Percentiles rank a stretch among this genome's conserved stretches.
Conservation (phyloP, 2,329 filamentous ascomycete genomes). For the Calonectria fujianensis region DNA sequence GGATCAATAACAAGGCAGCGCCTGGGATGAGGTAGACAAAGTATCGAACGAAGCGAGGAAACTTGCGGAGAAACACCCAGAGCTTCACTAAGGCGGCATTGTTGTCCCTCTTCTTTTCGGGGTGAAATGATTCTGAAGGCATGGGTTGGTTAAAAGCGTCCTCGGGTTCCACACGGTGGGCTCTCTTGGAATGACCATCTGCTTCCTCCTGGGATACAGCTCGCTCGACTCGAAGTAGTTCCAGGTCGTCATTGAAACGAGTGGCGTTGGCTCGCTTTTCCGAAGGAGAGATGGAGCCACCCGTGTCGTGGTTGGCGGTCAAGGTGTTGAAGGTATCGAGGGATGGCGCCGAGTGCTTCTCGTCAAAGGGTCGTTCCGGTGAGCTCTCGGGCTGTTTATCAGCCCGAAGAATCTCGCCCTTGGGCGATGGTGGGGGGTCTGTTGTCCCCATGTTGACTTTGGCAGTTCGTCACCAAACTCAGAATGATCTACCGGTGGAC, state of each 20-base stretch:
- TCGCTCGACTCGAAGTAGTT: constrained; percentile 69
- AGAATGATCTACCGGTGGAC: constrained; percentile 5
- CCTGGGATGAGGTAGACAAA: constrained; percentile 69
- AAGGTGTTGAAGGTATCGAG: constrained; percentile 58
- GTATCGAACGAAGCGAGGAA: constrained; percentile 70
- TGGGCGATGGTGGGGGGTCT: constrained; percentile 43
- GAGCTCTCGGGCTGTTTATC: constrained; percentile 30
- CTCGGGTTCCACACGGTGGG: constrained; percentile 62
- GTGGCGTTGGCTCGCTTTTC: constrained; percentile 59
- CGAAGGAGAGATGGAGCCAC: constrained; percentile 53
- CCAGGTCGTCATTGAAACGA: constrained; percentile 69
- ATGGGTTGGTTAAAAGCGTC: constrained; percentile 67
- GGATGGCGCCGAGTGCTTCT: constrained; percentile 53
- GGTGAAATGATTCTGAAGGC: constrained; percentile 50
- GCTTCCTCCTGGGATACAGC: constrained; percentile 66
- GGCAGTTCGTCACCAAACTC: constrained; percentile 4
- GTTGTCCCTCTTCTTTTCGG: constrained; percentile 57
- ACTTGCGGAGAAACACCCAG: constrained; percentile 68
- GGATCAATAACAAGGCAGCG: constrained; percentile 66
- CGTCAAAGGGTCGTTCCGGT: constrained; percentile 43
- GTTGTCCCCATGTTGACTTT: constrained; percentile 36
- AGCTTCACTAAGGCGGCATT: constrained; percentile 63
- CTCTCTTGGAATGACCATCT: constrained; percentile 55
- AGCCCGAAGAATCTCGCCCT: constrained; percentile 43
- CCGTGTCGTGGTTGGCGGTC: constrained; percentile 49